Percentiles rank a stretch among this genome's conserved stretches.
These are phyloP conservation scores for Calycina herbarum DNA, from an alignment of 2,329 filamentous ascomycete species.

Conservation along the genomic window DNA sequence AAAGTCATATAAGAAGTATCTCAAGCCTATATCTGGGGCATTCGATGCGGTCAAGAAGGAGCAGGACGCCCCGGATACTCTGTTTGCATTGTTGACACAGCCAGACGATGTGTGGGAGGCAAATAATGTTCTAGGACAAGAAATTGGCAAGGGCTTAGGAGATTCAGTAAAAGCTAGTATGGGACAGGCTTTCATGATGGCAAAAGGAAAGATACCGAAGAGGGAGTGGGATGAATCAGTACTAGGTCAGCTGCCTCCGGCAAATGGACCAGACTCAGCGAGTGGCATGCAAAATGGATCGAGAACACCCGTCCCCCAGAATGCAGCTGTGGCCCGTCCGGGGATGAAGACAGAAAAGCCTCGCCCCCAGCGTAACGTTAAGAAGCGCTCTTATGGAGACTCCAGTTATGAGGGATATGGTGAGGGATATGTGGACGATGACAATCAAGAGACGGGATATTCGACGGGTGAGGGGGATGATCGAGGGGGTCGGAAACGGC, in stretches of 20 bases:
- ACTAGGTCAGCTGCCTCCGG: slow-evolving; percentile 51
- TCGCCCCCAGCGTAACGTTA: slow-evolving; percentile 64
- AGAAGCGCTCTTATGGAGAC: slow-evolving; percentile 76
- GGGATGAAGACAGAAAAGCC: slow-evolving; percentile 33
- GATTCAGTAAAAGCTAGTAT: slow-evolving; percentile 46
- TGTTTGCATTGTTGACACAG: slow-evolving; percentile 51
- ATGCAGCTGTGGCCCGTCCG: slow-evolving; percentile 17
- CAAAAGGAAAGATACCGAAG: slow-evolving; percentile 56
- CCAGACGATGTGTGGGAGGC: slow-evolving; percentile 60
- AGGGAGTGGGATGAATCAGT: slow-evolving; percentile 57
- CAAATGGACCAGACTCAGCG: slow-evolving; percentile 21
- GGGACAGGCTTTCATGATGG: slow-evolving; percentile 55
- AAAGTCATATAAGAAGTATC: slow-evolving; percentile 68
- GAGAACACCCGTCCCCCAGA: slow-evolving; percentile 22
- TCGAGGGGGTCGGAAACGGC: slow-evolving; percentile 54
- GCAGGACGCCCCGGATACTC: slow-evolving; percentile 50
- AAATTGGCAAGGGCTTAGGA: slow-evolving; percentile 55
- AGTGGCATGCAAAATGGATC: slow-evolving; percentile 19
- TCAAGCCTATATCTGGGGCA: slow-evolving; percentile 62
- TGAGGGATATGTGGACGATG: slow-evolving; percentile 70
- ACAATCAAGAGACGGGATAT: slow-evolving; percentile 61
- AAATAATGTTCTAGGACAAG: slow-evolving; percentile 53
- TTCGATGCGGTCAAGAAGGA: slow-evolving; percentile 62
- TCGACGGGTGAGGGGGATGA: slow-evolving; percentile 73
- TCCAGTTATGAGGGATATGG: slow-evolving; percentile 73